Evolutionary conservation across 192 early-diverging fungal species (phyloP), one percentile per base, ranked within the genome.

Genomic region (Coemansia sp.): DNA sequence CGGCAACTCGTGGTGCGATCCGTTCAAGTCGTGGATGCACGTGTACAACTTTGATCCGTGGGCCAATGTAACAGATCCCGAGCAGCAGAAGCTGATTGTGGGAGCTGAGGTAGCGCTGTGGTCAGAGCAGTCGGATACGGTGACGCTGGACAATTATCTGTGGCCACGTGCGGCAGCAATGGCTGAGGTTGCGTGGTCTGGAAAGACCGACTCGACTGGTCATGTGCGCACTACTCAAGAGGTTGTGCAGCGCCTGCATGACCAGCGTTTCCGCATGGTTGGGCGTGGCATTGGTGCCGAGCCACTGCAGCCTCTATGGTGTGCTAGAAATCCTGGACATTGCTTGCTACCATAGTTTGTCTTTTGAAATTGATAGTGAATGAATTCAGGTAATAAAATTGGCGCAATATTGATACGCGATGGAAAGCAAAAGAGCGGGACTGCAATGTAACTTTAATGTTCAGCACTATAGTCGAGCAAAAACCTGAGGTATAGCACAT

Each of bases 271-370:
- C 83, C 78, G 89, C 52, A 74, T 91, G 71, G 76, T 90, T 6
- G 73, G 70, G 2, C 82, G 90, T 41, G 88, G 88, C 1, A 88
- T 89, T 56, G 58, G 56, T 15, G 88, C 88, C 2, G 87, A 88
- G 59, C 86, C 89, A 17, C 53, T 93, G 52, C 91, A 93, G 72
- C 89, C 88, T 12, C 81, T 90, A 27, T 90, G 88, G 88, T 90
- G 87, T 64, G 87, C 84, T 1, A 80, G 84, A 62, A 72, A 88
- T 67, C 87, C 86, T 5, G 83, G 83, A 38, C 56, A 32, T 6
- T 84, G 83, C 70, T 51, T 74, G 45, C 66, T 75, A 10, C 78
- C 82, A 35, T 35, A 35, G 32, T 8, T 35, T 21, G 21, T 21
- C 21, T 21, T 35, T 35, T 35, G 4, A 6, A 35, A 35, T 35